phyloP scores from a whole-genome alignment of 2,329 filamentous ascomycete genomes.

The Pestalotiopsis sp. region DNA sequence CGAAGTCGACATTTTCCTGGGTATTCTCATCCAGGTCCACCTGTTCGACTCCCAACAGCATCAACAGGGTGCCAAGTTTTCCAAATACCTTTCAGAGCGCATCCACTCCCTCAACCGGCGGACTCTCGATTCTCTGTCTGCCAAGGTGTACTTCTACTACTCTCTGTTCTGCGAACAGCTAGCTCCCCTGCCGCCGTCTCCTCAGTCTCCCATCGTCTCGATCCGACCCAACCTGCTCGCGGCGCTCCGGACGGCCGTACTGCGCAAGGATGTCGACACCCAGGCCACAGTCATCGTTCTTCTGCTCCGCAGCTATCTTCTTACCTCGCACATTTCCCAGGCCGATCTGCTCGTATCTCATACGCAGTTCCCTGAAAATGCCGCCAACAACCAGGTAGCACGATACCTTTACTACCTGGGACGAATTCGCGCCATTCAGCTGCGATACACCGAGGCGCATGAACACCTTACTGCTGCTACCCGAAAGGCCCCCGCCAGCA shows the following conservation, averaged over 20 bases:
- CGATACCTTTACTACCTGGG: conserved; percentile 97
- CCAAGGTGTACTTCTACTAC: conserved; percentile 98
- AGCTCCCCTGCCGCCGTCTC: conserved; percentile 82
- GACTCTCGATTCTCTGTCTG: conserved; percentile 88
- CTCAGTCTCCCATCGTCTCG: conserved; percentile 81
- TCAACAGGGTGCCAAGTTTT: conserved; percentile 81
- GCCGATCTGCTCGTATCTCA: conserved; percentile 94
- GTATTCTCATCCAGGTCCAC: conserved; percentile 83
- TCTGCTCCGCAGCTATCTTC: conserved; percentile 91
- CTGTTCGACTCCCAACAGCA: conserved; percentile 84
- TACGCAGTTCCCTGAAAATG: conserved; percentile 90
- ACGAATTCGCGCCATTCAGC: conserved; percentile 92
- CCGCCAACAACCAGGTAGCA: conserved; percentile 97
- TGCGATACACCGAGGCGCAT: conserved; percentile 95
- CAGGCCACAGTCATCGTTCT: conserved; percentile 95
- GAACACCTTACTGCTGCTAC: conserved; percentile 91
- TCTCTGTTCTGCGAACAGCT: conserved; percentile 93
- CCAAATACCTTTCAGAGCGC: conserved; percentile 76
- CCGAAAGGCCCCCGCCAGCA: conserved; percentile 88
- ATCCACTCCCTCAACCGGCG: conserved; percentile 89
- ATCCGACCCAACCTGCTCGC: conserved; percentile 85
- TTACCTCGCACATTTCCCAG: conserved; percentile 94
- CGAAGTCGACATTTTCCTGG: conserved; percentile 86
- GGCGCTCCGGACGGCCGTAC: conserved; percentile 89
- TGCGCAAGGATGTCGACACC: conserved; percentile 96